Percentiles rank a stretch among this genome's conserved stretches.
phyloP scores from a whole-genome alignment of 257 asterid genomes.

The Penstemon eatonii region DNA sequence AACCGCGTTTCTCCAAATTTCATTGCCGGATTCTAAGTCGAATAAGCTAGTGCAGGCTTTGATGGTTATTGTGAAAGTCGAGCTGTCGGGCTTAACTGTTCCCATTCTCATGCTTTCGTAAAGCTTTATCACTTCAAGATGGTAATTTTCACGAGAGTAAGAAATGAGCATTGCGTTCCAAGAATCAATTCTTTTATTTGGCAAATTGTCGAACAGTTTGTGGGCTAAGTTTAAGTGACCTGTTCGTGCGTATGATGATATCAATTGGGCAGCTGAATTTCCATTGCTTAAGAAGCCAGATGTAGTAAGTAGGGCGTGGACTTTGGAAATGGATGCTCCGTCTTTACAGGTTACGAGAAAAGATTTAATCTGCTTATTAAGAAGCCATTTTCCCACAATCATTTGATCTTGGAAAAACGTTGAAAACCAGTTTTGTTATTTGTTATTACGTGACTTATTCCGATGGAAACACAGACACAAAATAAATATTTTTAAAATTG shows the following conservation, averaged over 20 bases:
- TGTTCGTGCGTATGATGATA: conserved; percentile 46
- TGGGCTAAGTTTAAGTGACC: conserved; percentile 45
- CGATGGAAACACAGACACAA: no score
- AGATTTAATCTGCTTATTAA: conserved; percentile 39
- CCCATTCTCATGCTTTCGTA: conserved; percentile 45
- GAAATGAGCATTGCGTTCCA: conserved; percentile 74
- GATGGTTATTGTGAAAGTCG: conserved; percentile 72
- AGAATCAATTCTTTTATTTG: conserved; percentile 47
- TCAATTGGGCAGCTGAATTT: conserved; percentile 38
- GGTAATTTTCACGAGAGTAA: conserved; percentile 44
- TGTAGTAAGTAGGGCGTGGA: conserved; percentile 53
- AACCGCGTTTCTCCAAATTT: conserved; percentile 50
- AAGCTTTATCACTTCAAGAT: conserved; percentile 38
- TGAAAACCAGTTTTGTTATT: neutral
- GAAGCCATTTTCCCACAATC: conserved; percentile 44
- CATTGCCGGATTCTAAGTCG: conserved; percentile 54
- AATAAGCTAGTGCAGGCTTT: conserved; percentile 64
- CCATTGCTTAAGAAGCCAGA: conserved; percentile 49
- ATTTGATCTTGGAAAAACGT: conserved; percentile 25
- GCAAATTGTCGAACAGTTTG: conserved; percentile 62
- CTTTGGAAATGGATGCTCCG: conserved; percentile 41
- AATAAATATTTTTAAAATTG: no score
- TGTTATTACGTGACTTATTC: no score
- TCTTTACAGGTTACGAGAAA: conserved; percentile 43
- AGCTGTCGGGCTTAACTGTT: conserved; percentile 68